Percentiles rank a stretch among this genome's conserved stretches.
Conservation (phyloP, 495 filamentous ascomycete genomes). For the Massariosphaeria phaeospora region DNA sequence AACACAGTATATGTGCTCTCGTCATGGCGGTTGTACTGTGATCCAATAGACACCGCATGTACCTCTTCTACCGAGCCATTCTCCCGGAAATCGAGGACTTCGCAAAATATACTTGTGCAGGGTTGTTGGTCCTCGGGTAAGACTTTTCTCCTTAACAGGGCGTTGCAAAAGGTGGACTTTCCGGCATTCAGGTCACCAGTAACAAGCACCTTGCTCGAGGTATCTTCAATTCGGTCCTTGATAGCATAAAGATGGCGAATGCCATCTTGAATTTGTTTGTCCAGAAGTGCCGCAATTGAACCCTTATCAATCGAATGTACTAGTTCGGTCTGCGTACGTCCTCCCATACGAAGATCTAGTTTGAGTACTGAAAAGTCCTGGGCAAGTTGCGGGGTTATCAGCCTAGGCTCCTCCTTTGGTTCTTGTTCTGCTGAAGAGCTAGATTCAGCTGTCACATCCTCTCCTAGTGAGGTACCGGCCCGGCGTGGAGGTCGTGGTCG, state of each 20-base stretch:
- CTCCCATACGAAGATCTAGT: slow-evolving; percentile 84
- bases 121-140: slow-evolving; percentile 96
- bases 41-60: slow-evolving; percentile 72
- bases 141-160: slow-evolving; percentile 82
- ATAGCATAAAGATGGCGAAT: slow-evolving; percentile 82
- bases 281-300: slow-evolving; percentile 81
- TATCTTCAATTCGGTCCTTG: slow-evolving; percentile 93
- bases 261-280: slow-evolving; percentile 89
- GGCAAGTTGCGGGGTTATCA: slow-evolving; percentile 88
- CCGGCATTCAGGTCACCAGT: slow-evolving; percentile 96
- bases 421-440: slow-evolving; percentile 61
- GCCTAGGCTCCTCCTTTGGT: slow-evolving; percentile 56
- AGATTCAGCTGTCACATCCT: slow-evolving; percentile 58
- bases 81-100: slow-evolving; percentile 86
- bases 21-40: slow-evolving; percentile 78
- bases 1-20: slow-evolving; percentile 91
- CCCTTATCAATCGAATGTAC: slow-evolving; percentile 94
- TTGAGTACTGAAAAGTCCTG: slow-evolving; percentile 95
- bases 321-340: slow-evolving; percentile 78
- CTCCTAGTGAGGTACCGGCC: slow-evolving; percentile 65
- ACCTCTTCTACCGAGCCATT: slow-evolving; percentile 91
- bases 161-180: slow-evolving; percentile 98
- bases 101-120: slow-evolving; percentile 98
- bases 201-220: slow-evolving; percentile 93
- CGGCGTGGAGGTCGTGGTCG: slow-evolving; percentile 55